Base-by-base conservation (phyloP, 257 asterid genomes). In the Paraleonurus japonicus region DNA sequence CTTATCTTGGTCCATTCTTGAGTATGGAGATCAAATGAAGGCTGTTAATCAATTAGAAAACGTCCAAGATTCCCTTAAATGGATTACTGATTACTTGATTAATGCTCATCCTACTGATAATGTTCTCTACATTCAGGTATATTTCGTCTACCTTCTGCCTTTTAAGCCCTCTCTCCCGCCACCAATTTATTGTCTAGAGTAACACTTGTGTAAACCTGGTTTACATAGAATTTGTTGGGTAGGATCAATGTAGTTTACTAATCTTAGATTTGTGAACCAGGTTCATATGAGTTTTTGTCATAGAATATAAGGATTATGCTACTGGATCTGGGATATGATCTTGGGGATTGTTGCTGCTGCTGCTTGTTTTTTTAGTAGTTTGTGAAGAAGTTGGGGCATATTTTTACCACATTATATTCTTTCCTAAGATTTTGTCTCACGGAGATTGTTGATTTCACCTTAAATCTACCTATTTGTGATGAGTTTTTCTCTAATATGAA, bases 1-100 rank as follows among this genome's bases (percentile, higher is more conserved):
- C 48, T 55, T 95, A 75, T 95, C 99, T 2, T 95, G 99, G 99
- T 68, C 90, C 26, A 88, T 95, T 39, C 97, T 95, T 22, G 99
- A 95, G 85, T 95, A 92, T 71, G 97, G 99, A 8, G 90, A 92
- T 81, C 99, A 89, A 74, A 87, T 95, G 99, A 80, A 84, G 73
- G 88, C 61, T 27, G 88, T 81, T 17, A 50, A 80, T 78, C 97
- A 89, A 57, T 73, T 89, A 76, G 89, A 85, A 55, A 79, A 89
- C 4, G 96, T 95, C 61, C 84, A 79, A 45, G 90, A 74, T 69
- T 92, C 98, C 1, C 95, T 95, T 28, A 87, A 71, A 73, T 92
- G 98, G 99, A 92, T 95, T 63, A 95, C 96, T 0, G 99, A 95
- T 68, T 92, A 27, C 83, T 92, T 95, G 57, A 32, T 92, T 20